A percentile compares a stretch with the other conserved stretches of the same genome.
Conservation (phyloP, 768 basidiomycete species). For the Lactarius tabidus region DNA sequence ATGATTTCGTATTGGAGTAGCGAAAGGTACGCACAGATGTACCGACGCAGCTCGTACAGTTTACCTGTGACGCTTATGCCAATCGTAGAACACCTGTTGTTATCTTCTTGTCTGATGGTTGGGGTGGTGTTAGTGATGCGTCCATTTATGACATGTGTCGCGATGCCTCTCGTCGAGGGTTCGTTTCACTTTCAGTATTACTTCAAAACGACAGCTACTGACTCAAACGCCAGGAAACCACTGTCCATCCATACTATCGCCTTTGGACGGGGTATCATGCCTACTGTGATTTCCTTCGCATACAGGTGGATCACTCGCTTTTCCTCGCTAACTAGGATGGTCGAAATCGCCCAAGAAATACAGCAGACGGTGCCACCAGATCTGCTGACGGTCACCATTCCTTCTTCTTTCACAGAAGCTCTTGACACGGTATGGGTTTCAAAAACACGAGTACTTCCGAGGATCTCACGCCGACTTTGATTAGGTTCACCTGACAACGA, state of each 20-base stretch:
- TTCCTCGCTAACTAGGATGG: constrained; percentile 44
- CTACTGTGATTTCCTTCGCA: background rate
- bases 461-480: background rate
- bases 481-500: constrained; percentile 50
- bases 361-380: constrained; percentile 43
- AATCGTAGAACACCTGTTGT: constrained; percentile 43
- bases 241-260: constrained; percentile 54
- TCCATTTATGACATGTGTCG: constrained; percentile 40
- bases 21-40: constrained; percentile 41
- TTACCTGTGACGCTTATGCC: constrained; percentile 23
- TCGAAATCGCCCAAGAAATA: constrained; percentile 44
- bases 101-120: constrained; percentile 55
- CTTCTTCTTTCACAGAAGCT: constrained; percentile 48
- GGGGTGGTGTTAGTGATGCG: constrained; percentile 38
- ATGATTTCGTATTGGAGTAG: constrained; percentile 49
- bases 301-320: constrained; percentile 8
- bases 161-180: constrained; percentile 45
- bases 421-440: constrained; percentile 43
- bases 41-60: too few species aligned
- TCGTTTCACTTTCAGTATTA: background rate
- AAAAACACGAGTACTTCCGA: background rate
- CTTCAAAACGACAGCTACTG: background rate
- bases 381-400: constrained; percentile 30
- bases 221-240: constrained; percentile 40
- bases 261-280: constrained; percentile 40